Conservation (phyloP, 2,329 filamentous ascomycete species). For the Trichophaea hybrida region DNA sequence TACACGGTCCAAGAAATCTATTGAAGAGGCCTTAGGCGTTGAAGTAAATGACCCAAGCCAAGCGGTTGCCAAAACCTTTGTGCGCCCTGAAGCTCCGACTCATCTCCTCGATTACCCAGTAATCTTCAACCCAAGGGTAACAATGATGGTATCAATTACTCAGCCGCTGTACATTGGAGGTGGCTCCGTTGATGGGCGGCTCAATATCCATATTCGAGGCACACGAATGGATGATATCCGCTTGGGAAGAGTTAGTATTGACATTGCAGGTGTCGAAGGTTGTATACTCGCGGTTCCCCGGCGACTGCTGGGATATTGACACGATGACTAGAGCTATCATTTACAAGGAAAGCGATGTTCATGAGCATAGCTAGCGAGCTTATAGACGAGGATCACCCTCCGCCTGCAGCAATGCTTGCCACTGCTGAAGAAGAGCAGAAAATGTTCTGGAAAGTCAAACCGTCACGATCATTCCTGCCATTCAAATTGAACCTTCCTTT, state of each 20-base stretch:
- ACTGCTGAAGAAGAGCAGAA: constrained; percentile 18
- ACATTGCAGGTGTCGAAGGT: constrained; percentile 26
- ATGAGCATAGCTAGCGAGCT: constrained; percentile 24
- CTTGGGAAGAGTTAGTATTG: constrained; percentile 24
- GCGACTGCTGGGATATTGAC: background rate
- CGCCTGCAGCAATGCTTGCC: constrained; percentile 22
- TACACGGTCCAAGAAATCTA: background rate
- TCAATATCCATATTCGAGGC: constrained; percentile 24
- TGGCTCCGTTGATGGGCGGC: constrained; percentile 24
- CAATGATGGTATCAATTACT: constrained; percentile 17
- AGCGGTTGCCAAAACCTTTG: constrained; percentile 20
- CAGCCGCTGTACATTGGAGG: constrained; percentile 21
- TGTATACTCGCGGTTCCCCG: constrained; percentile 2
- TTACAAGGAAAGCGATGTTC: constrained; percentile 23
- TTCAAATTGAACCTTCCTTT: constrained; percentile 25
- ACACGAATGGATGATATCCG: constrained; percentile 21
- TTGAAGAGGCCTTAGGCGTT: constrained; percentile 4
- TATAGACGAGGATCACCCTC: constrained; percentile 25
- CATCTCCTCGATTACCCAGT: constrained; percentile 21
- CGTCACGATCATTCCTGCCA: constrained; percentile 20
- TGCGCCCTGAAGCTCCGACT: constrained; percentile 16
- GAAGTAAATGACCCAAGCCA: background rate
- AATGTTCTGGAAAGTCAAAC: constrained; percentile 24
- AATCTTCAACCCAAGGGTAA: constrained; percentile 14
- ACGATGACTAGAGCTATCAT: constrained; percentile 22